These are phyloP conservation scores for Phoma sp. DNA, from an alignment of 2,329 filamentous ascomycete genomes.

Conservation along the genomic window DNA sequence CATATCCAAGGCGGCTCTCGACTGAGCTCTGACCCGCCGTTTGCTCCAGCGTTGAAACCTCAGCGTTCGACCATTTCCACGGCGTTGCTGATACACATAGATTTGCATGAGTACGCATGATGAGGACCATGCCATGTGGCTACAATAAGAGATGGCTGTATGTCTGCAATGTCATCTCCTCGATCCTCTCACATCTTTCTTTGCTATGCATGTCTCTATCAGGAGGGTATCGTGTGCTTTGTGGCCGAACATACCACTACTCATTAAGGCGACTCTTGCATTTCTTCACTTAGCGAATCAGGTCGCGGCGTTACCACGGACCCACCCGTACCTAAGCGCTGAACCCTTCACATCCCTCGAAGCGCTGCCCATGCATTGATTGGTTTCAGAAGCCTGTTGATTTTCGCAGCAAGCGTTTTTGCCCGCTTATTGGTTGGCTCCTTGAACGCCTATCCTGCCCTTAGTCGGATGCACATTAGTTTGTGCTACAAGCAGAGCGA, in stretches of 20 bases:
- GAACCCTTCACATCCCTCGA: conserved; percentile 6
- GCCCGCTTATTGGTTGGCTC: neutral
- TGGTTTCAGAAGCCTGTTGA: conserved; percentile 9
- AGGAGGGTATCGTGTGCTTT: no score
- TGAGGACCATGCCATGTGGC: no score
- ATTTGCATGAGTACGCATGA: neutral
- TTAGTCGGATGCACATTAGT: neutral
- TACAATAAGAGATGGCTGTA: no score
- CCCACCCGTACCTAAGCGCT: conserved; percentile 14
- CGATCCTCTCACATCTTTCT: no score
- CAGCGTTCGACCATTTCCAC: neutral
- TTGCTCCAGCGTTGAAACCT: neutral
- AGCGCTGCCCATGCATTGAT: conserved; percentile 14
- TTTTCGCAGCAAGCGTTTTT: neutral
- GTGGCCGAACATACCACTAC: no score
- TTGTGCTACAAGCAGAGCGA: conserved; percentile 8
- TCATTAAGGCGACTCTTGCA: neutral
- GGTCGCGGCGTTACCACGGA: neutral
- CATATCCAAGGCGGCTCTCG: neutral
- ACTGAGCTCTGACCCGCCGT: neutral
- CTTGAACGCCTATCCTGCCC: neutral
- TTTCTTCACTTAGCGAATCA: conserved; percentile 4
- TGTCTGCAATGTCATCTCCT: no score
- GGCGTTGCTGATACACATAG: conserved; percentile 7
- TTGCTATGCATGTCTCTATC: no score